Conservation (phyloP, 768 basidiomycete species). For the Pisolithus sp. region DNA sequence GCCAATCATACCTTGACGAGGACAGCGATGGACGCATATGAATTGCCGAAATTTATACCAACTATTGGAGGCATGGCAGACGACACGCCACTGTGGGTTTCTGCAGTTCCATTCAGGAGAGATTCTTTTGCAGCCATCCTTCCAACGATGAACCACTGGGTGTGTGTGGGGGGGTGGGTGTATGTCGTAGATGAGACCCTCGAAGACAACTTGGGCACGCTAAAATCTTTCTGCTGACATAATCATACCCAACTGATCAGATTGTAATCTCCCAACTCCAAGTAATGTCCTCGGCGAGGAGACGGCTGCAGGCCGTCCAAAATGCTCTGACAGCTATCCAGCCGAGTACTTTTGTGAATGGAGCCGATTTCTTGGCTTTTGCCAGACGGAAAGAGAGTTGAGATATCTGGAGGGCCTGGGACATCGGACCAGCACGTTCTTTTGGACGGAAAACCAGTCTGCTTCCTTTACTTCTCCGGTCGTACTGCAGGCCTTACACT, state of each 20-base stretch:
- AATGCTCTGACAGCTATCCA: background rate
- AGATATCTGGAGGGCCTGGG: background rate
- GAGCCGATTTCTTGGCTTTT: constrained; percentile 6
- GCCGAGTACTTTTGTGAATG: too few relatives aligned
- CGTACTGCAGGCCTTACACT: constrained; percentile 8
- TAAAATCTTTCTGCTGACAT: background rate
- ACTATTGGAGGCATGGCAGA: constrained; percentile 52
- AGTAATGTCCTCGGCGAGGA: constrained; percentile 4
- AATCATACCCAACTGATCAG: background rate
- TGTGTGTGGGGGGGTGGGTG: background rate
- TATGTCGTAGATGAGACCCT: background rate
- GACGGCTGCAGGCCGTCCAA: constrained; percentile 12
- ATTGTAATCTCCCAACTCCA: background rate
- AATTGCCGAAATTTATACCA: constrained; percentile 95
- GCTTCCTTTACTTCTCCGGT: constrained; percentile 8
- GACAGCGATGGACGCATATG: constrained; percentile 91
- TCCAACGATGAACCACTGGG: background rate
- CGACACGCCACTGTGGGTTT: constrained; percentile 28
- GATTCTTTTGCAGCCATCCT: constrained; percentile 36
- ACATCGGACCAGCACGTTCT: background rate
- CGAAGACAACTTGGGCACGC: too few relatives aligned
- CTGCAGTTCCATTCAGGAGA: constrained; percentile 48
- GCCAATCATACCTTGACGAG: constrained; percentile 71
- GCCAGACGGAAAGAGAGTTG: constrained; percentile 12
- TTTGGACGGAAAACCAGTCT: constrained; percentile 8